Conservation (phyloP, 1,284 basidiomycete genomes). For the Caloboletus firmus region DNA sequence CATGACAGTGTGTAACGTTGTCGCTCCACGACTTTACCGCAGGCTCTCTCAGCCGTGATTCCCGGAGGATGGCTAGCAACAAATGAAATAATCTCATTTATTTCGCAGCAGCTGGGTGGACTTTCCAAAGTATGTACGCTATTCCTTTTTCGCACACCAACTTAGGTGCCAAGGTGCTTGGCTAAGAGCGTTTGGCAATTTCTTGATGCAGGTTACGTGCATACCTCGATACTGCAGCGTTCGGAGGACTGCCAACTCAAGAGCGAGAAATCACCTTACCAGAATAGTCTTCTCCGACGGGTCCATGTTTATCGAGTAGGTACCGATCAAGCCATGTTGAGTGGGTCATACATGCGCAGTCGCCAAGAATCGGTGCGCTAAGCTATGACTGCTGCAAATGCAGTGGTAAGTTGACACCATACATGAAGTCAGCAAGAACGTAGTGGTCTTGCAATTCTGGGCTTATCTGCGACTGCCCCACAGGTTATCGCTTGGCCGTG, state of each 20-base stretch:
- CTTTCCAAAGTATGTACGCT: no score
- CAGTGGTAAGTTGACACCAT: background rate
- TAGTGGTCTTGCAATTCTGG: background rate
- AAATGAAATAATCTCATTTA: no score
- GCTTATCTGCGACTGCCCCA: background rate
- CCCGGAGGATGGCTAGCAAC: no score
- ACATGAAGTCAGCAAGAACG: background rate
- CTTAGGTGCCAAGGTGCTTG: no score
- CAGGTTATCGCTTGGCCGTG: constrained; percentile 2
- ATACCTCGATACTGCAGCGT: background rate
- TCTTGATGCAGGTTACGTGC: background rate
- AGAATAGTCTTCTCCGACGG: background rate
- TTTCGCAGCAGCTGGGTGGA: no score
- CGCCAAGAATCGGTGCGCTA: background rate
- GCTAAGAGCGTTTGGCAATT: no score
- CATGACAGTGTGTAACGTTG: no score
- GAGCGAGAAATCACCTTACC: background rate
- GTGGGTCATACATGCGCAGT: background rate
- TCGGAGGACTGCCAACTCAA: background rate
- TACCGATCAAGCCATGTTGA: background rate
- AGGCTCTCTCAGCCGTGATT: no score
- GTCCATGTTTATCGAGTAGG: background rate
- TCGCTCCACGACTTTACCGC: no score
- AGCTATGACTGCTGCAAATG: background rate
- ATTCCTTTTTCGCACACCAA: no score